phyloP scores from a whole-genome alignment of 1,139 yeast genomes.

The Saccharomyces uvarum region DNA sequence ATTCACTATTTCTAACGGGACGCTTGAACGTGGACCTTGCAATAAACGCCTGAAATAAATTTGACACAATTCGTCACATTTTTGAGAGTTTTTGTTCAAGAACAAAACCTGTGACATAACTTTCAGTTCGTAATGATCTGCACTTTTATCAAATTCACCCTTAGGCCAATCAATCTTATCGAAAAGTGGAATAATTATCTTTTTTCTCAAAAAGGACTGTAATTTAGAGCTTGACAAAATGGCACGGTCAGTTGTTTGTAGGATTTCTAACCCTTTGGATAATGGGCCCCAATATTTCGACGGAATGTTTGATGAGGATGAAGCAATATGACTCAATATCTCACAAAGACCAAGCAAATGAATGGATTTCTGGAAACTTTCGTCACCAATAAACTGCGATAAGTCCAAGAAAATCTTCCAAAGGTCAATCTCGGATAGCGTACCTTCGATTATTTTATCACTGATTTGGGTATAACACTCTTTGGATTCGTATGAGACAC shows the following conservation, averaged over 20 bases:
- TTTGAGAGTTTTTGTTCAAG: conserved; percentile 23
- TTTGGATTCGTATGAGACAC: conserved; percentile 33
- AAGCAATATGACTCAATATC: conserved; percentile 15
- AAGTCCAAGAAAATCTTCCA: conserved; percentile 31
- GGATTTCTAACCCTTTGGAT: conserved; percentile 20
- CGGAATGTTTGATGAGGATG: conserved; percentile 17
- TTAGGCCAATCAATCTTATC: conserved; percentile 17
- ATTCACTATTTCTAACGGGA: conserved; percentile 43
- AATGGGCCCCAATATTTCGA: conserved; percentile 18
- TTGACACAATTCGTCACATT: conserved; percentile 34
- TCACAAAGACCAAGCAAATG: conserved; percentile 26
- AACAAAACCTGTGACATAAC: conserved; percentile 21
- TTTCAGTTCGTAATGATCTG: conserved; percentile 8
- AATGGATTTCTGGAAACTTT: conserved; percentile 19
- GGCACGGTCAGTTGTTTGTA: conserved; percentile 16
- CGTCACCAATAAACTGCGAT: conserved; percentile 26
- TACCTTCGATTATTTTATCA: conserved; percentile 21
- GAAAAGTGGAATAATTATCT: conserved; percentile 33
- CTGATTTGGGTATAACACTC: conserved; percentile 29
- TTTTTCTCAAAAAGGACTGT: background rate
- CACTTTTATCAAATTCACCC: conserved; percentile 4
- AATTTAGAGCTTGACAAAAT: conserved; percentile 6
- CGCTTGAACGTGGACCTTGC: conserved; percentile 43
- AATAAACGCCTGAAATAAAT: conserved; percentile 40
- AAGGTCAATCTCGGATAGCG: conserved; percentile 25